A percentile compares a stretch with the other conserved stretches of the same genome.
Evolutionary conservation across 345 rosid genomes (phyloP).

Genomic region (Aethionema arabicum): DNA sequence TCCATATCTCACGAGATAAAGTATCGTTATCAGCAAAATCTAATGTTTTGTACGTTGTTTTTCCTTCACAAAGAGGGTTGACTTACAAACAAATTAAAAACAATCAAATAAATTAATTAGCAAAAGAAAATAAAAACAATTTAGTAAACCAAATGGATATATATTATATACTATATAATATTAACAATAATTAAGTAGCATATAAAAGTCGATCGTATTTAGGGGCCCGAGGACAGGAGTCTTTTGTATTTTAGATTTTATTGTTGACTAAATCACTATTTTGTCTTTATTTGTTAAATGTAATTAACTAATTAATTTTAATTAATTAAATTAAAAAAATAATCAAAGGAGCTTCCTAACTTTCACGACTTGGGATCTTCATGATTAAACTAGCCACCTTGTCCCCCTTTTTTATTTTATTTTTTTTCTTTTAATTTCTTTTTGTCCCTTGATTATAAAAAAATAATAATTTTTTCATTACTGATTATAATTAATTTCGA

Average conservation of each 20-base stretch:
- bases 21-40: constrained; percentile 8
- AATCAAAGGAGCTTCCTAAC: constrained; percentile 27
- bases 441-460: not conserved
- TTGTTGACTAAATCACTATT: constrained; percentile 37
- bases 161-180: too few relatives aligned
- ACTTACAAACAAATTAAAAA: too few relatives aligned
- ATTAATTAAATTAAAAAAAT: constrained; percentile 5
- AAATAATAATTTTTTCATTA: not conserved
- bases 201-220: constrained; percentile 17
- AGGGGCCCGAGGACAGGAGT: constrained; percentile 39
- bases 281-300: constrained; percentile 31
- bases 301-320: constrained; percentile 4
- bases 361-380: constrained; percentile 38
- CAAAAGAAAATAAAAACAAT: not conserved
- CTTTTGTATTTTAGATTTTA: constrained; percentile 34
- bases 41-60: not conserved
- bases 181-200: not conserved
- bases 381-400: constrained; percentile 33
- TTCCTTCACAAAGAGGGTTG: not conserved
- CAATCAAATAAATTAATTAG: not conserved
- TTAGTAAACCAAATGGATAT: not conserved
- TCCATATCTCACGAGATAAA: constrained; percentile 22
- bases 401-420: constrained; percentile 27
- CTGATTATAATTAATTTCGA: constrained; percentile 4
- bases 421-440: constrained; percentile 16